phyloP scores from a whole-genome alignment of 352 stramenopile genomes.

The Hyaloperonospora brassicae region DNA sequence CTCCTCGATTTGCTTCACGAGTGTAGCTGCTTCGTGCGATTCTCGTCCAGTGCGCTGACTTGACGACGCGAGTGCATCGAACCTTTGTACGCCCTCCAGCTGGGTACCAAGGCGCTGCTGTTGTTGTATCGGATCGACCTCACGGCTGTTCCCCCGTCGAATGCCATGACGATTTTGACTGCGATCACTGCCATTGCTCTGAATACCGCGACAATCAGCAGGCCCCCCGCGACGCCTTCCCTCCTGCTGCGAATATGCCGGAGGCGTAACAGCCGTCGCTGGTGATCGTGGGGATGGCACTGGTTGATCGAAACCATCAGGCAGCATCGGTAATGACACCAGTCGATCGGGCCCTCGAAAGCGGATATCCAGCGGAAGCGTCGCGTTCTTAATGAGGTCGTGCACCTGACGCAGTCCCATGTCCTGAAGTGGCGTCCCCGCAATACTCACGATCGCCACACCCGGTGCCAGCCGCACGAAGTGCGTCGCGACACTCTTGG shows the following conservation, averaged over 20 bases:
- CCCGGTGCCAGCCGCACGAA: conserved; percentile 63
- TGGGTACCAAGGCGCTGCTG: conserved; percentile 14
- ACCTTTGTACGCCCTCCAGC: conserved; percentile 12
- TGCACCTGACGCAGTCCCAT: conserved; percentile 78
- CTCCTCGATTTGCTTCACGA: conserved; percentile 58
- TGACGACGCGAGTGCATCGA: conserved; percentile 25
- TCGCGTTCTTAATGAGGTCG: conserved; percentile 72
- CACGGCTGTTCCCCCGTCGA: conserved; percentile 15
- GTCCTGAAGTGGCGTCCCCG: conserved; percentile 40
- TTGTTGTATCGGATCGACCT: conserved; percentile 2
- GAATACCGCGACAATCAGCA: conserved; percentile 22
- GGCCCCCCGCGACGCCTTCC: conserved; percentile 16
- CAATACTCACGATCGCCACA: conserved; percentile 71
- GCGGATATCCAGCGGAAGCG: conserved; percentile 54
- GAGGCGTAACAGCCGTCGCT: conserved; percentile 1
- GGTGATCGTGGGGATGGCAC: conserved; percentile 5
- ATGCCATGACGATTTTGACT: conserved; percentile 23
- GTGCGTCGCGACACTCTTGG: conserved; percentile 62
- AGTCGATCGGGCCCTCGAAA: conserved; percentile 37
- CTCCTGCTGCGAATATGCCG: conserved; percentile 8
- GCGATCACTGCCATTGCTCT: conserved; percentile 23
- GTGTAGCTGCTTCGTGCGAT: conserved; percentile 15
- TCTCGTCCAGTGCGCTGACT: conserved; percentile 42
- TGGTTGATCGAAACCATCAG: conserved; percentile 12
- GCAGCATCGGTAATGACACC: conserved; percentile 4